phyloP scores from a whole-genome alignment of 441 rosid species.

The Syzygium malaccense region DNA sequence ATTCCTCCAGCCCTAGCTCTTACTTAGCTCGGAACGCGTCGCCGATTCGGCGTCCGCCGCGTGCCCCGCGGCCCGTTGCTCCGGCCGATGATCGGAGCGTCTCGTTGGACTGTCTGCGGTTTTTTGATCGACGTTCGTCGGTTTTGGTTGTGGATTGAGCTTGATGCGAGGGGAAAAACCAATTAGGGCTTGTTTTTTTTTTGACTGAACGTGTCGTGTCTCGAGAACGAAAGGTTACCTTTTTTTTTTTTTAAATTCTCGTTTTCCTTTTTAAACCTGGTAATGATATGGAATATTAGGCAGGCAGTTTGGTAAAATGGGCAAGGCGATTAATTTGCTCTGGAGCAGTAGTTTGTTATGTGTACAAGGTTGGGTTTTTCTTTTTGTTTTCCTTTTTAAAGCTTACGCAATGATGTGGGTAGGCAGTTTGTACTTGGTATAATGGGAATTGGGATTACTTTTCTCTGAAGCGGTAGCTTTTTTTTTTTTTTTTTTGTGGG shows the following conservation, averaged over 20 bases:
- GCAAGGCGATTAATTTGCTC: not conserved
- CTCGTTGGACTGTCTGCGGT: not conserved
- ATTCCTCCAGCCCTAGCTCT: no score
- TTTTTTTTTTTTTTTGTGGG: not conserved
- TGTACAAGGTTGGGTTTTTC: not conserved
- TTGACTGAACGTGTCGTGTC: not conserved
- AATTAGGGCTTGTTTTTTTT: not conserved
- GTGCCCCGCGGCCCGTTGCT: not conserved
- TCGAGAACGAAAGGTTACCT: not conserved
- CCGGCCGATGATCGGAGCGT: not conserved
- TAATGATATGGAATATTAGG: not conserved
- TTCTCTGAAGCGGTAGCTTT: not conserved
- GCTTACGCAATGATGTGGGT: not conserved
- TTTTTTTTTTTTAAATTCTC: not conserved
- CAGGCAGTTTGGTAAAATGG: not conserved
- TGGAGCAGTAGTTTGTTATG: not conserved
- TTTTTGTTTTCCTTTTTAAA: not conserved
- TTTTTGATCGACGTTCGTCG: not conserved
- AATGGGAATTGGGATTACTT: not conserved
- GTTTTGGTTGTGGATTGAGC: not conserved
- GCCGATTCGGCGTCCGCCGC: not conserved
- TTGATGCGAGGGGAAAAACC: not conserved
- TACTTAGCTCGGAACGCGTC: not conserved
- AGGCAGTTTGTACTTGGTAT: not conserved
- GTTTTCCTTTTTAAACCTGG: not conserved